phyloP scores from a whole-genome alignment of 2,329 filamentous ascomycete species.

The Penicillium sp. region DNA sequence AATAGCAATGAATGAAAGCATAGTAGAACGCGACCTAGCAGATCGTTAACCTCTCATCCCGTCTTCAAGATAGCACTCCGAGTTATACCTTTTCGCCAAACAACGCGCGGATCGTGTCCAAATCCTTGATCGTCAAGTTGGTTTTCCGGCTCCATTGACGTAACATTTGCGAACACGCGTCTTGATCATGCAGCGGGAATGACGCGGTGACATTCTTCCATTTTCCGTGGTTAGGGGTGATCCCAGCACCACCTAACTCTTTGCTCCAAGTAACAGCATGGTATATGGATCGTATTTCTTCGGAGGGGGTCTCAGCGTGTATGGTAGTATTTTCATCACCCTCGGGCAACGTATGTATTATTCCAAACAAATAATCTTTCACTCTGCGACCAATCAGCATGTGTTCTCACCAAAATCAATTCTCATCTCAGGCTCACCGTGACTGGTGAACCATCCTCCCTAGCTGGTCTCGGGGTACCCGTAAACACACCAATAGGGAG shows the following conservation, averaged over 20 bases:
- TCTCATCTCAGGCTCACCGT: slow-evolving; percentile 49
- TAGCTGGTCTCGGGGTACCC: slow-evolving; percentile 74
- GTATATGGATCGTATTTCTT: slow-evolving; percentile 84
- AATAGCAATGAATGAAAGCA: slow-evolving; percentile 89
- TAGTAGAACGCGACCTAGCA: slow-evolving; percentile 85
- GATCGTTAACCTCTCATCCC: not conserved
- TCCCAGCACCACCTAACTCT: slow-evolving; percentile 75
- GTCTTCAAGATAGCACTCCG: not conserved
- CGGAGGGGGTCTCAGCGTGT: slow-evolving; percentile 82
- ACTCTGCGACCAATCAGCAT: slow-evolving; percentile 56
- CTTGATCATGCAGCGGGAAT: slow-evolving; percentile 79
- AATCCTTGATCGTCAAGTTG: slow-evolving; percentile 66
- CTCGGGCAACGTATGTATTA: slow-evolving; percentile 74
- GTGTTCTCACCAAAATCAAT: not conserved
- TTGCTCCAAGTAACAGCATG: slow-evolving; percentile 74
- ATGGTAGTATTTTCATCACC: slow-evolving; percentile 70
- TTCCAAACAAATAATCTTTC: slow-evolving; percentile 90
- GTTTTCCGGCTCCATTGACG: slow-evolving; percentile 67
- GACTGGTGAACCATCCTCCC: slow-evolving; percentile 80
- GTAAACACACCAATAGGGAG: slow-evolving; percentile 80
- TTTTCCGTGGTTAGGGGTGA: slow-evolving; percentile 66
- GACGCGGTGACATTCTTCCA: slow-evolving; percentile 75
- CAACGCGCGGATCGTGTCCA: slow-evolving; percentile 73
- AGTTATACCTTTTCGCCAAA: slow-evolving; percentile 67
- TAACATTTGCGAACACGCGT: slow-evolving; percentile 74